Conservation (phyloP, 202 grass and related monocot species). For the Schoenoplectus tabernaemontani region DNA sequence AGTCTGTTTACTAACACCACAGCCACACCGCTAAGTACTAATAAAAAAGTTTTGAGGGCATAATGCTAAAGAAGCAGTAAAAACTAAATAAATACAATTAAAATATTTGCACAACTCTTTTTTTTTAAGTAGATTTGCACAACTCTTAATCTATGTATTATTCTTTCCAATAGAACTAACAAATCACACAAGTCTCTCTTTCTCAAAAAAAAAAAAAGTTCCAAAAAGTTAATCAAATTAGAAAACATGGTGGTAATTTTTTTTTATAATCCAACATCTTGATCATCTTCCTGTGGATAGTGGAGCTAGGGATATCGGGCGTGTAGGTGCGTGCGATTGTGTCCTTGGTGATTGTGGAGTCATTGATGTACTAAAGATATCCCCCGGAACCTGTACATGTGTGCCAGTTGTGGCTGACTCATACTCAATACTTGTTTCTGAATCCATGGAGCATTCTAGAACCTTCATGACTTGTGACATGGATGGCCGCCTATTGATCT, state of each 20-base stretch:
- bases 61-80: not conserved
- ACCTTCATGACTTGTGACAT: conserved; percentile 82
- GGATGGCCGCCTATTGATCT: conserved; percentile 46
- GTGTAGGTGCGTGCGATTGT: conserved; percentile 12
- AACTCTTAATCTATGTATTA: not conserved
- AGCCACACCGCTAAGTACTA: no score
- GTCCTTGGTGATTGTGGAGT: conserved; percentile 22
- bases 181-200: not conserved
- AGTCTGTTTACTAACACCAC: not conserved
- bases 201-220: not conserved
- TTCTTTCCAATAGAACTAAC: not conserved
- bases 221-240: not conserved
- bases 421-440: conserved; percentile 31
- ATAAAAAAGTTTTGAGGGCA: not conserved
- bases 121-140: no score
- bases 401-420: conserved; percentile 11
- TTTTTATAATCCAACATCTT: not conserved
- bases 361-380: conserved; percentile 31
- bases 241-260: not conserved
- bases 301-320: not conserved
- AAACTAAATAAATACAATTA: not conserved
- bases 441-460: conserved; percentile 52
- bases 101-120: not conserved
- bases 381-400: conserved; percentile 21
- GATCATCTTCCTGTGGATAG: conserved; percentile 35